Evolutionary conservation across 805 yeast species (phyloP), one percentile per base, ranked within the genome.

Genomic region (Saccharomycopsis amapae): DNA sequence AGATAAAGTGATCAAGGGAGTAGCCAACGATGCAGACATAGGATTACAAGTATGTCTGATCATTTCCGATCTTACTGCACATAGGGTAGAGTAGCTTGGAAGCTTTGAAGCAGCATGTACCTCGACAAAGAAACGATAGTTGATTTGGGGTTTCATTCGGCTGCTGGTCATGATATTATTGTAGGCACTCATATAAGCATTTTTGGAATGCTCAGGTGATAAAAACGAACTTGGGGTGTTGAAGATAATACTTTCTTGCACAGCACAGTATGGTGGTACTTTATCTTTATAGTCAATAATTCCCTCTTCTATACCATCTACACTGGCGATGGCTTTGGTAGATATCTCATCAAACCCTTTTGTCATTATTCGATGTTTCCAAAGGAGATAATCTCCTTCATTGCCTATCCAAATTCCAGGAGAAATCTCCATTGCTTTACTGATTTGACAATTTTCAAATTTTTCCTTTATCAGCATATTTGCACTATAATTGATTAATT

Each of bases 371-470:
- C 6, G 5, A 5, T 6, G 5, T n/a, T 4, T 9, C 12, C 60
- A 57, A 3, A 61, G 62, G 50, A 78, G 80, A 57, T 69, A 77
- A 60, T 89, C 96, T 53, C 85, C 77, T 1, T 79, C 66, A 57
- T 89, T 90, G 2, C 97, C 97, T 42, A 82, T 70, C 89, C 90
- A 89, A 4, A 88, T 74, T 40, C 75, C 68, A 5, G 61, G 46
- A 9, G 3, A 53, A 38, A 7, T 17, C n/a, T 25, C 13, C 23
- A 5, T 10, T 0, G 95, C 94, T 7, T 85, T 71, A 1, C 95
- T 81, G 89, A 89, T 83, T 57, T 76, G 77, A 1, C 87, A 69
- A 42, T 87, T 81, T 60, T 89, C 96, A n/a, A 84, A 67, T 50
- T 83, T 78, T 60, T 89, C 97, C 56, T 83, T 78, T 52, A 76